These are phyloP conservation scores for Magnolia officinalis DNA, from an alignment of 164 flowering plant species.

Conservation along the genomic window DNA sequence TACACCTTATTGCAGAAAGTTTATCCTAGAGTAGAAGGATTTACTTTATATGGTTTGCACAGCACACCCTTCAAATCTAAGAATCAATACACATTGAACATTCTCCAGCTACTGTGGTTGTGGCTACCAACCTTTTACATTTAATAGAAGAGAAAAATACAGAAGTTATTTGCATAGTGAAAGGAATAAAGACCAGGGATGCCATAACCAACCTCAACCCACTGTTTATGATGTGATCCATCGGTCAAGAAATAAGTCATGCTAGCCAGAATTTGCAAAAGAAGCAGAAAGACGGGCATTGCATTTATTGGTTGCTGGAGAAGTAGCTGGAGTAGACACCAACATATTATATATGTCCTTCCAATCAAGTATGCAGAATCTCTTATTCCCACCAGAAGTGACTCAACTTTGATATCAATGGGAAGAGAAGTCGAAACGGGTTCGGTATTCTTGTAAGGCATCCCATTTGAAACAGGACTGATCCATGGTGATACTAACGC, in stretches of 20 bases:
- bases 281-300: slow-evolving; percentile 56
- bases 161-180: background rate
- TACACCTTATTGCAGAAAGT: too few species aligned
- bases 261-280: slow-evolving; percentile 52
- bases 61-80: background rate
- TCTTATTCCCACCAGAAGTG: slow-evolving; percentile 26
- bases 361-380: slow-evolving; percentile 52
- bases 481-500: slow-evolving; percentile 62
- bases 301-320: slow-evolving; percentile 81
- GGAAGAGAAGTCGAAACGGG: slow-evolving; percentile 14
- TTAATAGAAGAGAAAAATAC: too few species aligned
- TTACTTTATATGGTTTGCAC: background rate
- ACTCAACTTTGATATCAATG: slow-evolving; percentile 13
- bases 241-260: slow-evolving; percentile 33
- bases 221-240: slow-evolving; percentile 37
- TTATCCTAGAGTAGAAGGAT: background rate
- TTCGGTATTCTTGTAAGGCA: slow-evolving; percentile 10
- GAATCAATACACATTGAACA: background rate
- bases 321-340: slow-evolving; percentile 88
- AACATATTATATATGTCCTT: slow-evolving; percentile 49
- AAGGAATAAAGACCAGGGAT: background rate
- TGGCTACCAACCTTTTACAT: too few species aligned
- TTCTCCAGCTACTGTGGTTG: too few species aligned
- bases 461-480: slow-evolving; percentile 27
- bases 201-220: slow-evolving; percentile 76